Conservation (phyloP, 1,139 yeast species). For the Zygosaccharomyces sapae region DNA sequence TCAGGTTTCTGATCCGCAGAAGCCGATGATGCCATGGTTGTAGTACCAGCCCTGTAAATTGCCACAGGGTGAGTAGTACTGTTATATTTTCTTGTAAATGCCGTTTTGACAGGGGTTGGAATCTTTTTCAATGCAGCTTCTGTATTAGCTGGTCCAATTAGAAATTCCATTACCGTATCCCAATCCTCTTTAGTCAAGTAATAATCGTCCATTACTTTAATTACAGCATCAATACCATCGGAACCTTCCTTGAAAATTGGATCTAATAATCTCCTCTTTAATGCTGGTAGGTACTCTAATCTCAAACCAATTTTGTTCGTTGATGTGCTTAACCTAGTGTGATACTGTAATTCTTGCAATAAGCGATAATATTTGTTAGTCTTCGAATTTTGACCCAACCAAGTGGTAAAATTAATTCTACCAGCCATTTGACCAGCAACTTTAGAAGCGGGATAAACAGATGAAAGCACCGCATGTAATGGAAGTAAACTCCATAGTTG, state of each 20-base stretch:
- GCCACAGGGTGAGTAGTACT: constrained; percentile 75
- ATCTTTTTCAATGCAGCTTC: constrained; percentile 53
- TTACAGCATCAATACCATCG: constrained; percentile 62
- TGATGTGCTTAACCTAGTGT: constrained; percentile 72
- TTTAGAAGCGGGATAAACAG: constrained; percentile 73
- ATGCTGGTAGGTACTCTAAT: constrained; percentile 66
- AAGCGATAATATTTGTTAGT: constrained; percentile 70
- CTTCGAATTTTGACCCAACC: constrained; percentile 91
- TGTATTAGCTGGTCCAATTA: constrained; percentile 58
- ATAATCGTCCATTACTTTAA: constrained; percentile 75
- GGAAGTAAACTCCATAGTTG: constrained; percentile 97
- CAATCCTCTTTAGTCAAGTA: constrained; percentile 87
- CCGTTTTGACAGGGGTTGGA: constrained; percentile 70
- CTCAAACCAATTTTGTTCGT: constrained; percentile 75
- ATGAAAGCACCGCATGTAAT: constrained; percentile 81
- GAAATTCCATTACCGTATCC: constrained; percentile 79
- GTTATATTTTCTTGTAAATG: constrained; percentile 84
- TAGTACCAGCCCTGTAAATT: constrained; percentile 49
- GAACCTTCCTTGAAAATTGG: constrained; percentile 54
- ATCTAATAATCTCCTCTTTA: constrained; percentile 51
- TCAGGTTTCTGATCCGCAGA: constrained; percentile 48
- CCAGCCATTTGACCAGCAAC: constrained; percentile 71
- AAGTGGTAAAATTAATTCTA: constrained; percentile 73
- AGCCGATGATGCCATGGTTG: constrained; percentile 38
- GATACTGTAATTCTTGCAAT: constrained; percentile 84